phyloP scores from a whole-genome alignment of 2,329 filamentous ascomycete genomes.

The Bimuria novae-zelandiae region DNA sequence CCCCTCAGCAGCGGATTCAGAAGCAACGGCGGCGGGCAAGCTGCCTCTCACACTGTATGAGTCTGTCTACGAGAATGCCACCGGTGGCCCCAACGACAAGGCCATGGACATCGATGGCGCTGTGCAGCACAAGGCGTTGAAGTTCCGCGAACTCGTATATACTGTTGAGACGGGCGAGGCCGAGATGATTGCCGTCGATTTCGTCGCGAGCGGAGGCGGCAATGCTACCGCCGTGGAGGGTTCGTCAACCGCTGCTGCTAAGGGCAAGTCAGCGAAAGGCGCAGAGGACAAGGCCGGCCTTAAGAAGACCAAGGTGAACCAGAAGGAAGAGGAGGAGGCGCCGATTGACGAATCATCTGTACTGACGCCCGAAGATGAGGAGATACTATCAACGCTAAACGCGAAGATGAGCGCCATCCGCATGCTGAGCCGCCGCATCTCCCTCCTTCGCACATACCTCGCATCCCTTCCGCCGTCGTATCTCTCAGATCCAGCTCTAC shows the following conservation, averaged over 20 bases:
- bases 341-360: slow-evolving; percentile 39
- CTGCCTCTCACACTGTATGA: slow-evolving; percentile 93
- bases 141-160: slow-evolving; percentile 83
- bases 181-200: slow-evolving; percentile 97
- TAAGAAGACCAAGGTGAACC: slow-evolving; percentile 58
- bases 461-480: slow-evolving; percentile 70
- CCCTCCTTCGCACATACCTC: slow-evolving; percentile 70
- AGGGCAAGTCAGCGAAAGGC: slow-evolving; percentile 29
- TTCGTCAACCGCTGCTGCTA: slow-evolving; percentile 26
- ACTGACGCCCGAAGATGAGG: slow-evolving; percentile 66
- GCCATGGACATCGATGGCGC: slow-evolving; percentile 68
- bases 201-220: slow-evolving; percentile 81
- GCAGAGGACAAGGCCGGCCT: slow-evolving; percentile 53
- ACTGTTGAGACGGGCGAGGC: slow-evolving; percentile 92
- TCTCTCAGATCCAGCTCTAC: slow-evolving; percentile 54
- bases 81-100: slow-evolving; percentile 42
- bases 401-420: slow-evolving; percentile 92
- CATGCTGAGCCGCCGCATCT: slow-evolving; percentile 73
- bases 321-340: slow-evolving; percentile 43
- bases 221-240: slow-evolving; percentile 68
- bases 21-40: slow-evolving; percentile 69
- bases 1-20: slow-evolving; percentile 60
- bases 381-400: slow-evolving; percentile 70
- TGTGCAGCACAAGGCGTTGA: slow-evolving; percentile 57
- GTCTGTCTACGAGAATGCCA: slow-evolving; percentile 56